Evolutionary conservation across 2,329 filamentous ascomycete genomes (phyloP).

Genomic region (Xylariales sp.): DNA sequence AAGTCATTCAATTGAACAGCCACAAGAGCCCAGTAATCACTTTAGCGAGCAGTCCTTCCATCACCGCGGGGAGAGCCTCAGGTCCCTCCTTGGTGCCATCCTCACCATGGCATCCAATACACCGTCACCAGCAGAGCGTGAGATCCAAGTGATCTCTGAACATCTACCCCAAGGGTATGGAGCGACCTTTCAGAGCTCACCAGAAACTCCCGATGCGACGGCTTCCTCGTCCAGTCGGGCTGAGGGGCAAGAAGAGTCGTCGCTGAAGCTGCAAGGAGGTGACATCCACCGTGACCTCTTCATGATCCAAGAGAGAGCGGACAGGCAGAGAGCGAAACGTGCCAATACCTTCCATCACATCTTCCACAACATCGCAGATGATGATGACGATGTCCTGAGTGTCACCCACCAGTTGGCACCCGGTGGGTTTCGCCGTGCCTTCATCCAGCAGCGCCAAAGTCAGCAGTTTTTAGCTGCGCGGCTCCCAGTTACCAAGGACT

Average conservation of each 20-base stretch:
- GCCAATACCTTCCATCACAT: conserved; percentile 64
- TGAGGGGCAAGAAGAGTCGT: conserved; percentile 64
- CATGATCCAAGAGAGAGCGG: conserved; percentile 59
- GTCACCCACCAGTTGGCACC: conserved; percentile 30
- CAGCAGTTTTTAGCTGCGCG: conserved; percentile 34
- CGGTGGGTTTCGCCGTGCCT: conserved; percentile 46
- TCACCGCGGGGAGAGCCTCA: too few species aligned
- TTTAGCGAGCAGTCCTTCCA: too few species aligned
- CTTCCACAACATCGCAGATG: conserved; percentile 38
- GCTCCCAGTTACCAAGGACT: conserved; percentile 61
- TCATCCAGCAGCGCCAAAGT: conserved; percentile 30
- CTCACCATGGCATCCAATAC: conserved; percentile 4
- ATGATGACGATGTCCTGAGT: conserved; percentile 21
- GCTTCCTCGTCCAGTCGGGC: too few species aligned
- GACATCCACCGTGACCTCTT: conserved; percentile 78
- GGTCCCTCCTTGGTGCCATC: too few species aligned
- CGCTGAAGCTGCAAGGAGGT: conserved; percentile 67
- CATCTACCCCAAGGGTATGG: conserved; percentile 37
- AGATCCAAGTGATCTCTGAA: conserved; percentile 31
- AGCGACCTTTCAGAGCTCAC: conserved; percentile 33
- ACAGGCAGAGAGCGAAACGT: conserved; percentile 47
- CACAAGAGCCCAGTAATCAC: too few species aligned
- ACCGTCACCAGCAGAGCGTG: conserved; percentile 11
- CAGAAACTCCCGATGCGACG: conserved; percentile 14
- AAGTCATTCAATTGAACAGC: too few species aligned